Evolutionary conservation across 139 green algal genomes (phyloP), one percentile per base, ranked within the genome.

Genomic region (Cymbomonas tetramitiformis): DNA sequence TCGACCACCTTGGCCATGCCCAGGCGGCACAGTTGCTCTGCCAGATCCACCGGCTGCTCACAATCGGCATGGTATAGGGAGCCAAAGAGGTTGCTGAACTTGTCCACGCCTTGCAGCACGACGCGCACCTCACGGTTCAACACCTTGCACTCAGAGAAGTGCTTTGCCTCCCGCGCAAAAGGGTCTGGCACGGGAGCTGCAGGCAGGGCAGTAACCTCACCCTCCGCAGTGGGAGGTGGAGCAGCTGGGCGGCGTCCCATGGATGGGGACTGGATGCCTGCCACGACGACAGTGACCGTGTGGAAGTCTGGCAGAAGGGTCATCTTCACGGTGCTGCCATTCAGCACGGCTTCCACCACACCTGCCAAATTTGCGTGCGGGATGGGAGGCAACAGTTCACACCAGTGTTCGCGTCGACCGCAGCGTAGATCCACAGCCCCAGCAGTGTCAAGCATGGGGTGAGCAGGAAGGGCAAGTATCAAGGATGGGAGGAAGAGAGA

Each of bases 51-150:
- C 1, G 67, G 32, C 15, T 54, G 44, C 48, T 66, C 68, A 18
- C 51, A 51, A 8, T 77, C 64, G 0, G 67, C 43, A 50, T 78
- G 84, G 26, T 73, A 57, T 30, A 94, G 63, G 3, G 63, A 77
- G 9, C 62, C 85, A 64, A 88, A 82, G 25, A 94, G 67, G 71
- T 95, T 94, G 66, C 75, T 65, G 59, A 76, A 86, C 69, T 88
- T 90, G 67, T 95, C 86, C 32, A 88, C 70, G n/a, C 83, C 85
- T 65, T 87, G 79, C 30, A 89, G 60, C 21, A 85, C 71, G n/a
- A 93, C 36, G 18, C 65, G 64, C 5, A 89, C 75, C 56, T 83
- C 76, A 53, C 75, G 67, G 67, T 93, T 81, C 0, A 96, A 61
- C 0, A 68, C 58, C 4, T 63, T 62, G 21, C 50, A 58, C 75